phyloP scores from a whole-genome alignment of 345 rosid genomes.

The Pistacia atlantica region DNA sequence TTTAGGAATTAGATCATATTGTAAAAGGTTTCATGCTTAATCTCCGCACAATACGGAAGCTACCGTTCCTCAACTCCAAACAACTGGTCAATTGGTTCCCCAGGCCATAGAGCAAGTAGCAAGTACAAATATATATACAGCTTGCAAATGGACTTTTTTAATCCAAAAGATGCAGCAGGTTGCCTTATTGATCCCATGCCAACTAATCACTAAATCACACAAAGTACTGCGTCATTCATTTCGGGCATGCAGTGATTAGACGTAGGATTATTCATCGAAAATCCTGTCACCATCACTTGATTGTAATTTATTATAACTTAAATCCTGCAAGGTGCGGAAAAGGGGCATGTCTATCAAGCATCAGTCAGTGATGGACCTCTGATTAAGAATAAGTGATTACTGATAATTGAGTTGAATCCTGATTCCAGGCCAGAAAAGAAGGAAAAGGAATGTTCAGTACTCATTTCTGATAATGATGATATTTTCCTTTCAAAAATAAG shows the following conservation, averaged over 20 bases:
- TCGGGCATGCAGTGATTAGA: not conserved
- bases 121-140: not conserved
- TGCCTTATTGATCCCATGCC: not conserved
- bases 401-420: not conserved
- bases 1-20: not conserved
- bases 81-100: not conserved
- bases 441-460: not conserved
- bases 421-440: not conserved
- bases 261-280: not conserved
- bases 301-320: not conserved
- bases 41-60: not conserved
- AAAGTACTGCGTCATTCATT: not conserved
- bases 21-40: not conserved
- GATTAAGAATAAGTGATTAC: not conserved
- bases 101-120: not conserved
- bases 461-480: not conserved
- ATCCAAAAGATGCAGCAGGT: not conserved
- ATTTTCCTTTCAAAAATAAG: not conserved
- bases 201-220: not conserved
- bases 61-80: not conserved
- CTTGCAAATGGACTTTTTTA: not conserved
- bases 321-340: no score
- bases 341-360: no score
- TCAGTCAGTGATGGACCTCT: not conserved
- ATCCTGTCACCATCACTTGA: not conserved